These are phyloP conservation scores for Cryptococcus sp. DNA, from an alignment of 1,284 basidiomycete genomes.

Conservation along the genomic window DNA sequence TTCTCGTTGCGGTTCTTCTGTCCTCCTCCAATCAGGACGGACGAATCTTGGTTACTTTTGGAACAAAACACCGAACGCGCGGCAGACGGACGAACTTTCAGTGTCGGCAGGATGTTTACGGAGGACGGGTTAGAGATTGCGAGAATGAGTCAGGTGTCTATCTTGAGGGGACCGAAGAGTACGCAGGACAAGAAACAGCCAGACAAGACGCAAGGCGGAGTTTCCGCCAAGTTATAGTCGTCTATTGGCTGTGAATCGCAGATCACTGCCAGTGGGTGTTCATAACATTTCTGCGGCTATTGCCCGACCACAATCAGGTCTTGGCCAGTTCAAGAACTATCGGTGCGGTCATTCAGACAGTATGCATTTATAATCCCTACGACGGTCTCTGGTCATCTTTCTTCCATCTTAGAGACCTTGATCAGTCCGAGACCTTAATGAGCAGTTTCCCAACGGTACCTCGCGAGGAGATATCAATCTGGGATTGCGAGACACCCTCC, in stretches of 20 bases:
- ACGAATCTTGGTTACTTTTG: neutral
- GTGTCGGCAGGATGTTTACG: conserved; percentile 3
- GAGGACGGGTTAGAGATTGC: conserved; percentile 3
- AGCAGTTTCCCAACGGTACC: conserved; percentile 78
- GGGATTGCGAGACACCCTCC: conserved; percentile 72
- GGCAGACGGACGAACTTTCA: conserved; percentile 5
- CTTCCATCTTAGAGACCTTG: no score
- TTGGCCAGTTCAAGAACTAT: no score
- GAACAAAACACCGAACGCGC: conserved; percentile 7
- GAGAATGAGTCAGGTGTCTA: conserved; percentile 6
- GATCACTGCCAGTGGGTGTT: no score
- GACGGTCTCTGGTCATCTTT: no score
- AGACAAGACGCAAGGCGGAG: no score
- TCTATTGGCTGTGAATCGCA: no score
- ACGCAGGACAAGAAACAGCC: no score
- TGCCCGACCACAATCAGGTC: no score
- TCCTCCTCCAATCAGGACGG: neutral
- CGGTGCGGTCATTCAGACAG: no score
- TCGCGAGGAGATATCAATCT: conserved; percentile 72
- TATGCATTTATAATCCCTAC: no score
- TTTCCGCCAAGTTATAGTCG: no score
- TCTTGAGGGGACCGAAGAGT: neutral
- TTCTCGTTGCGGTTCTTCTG: conserved; percentile 8
- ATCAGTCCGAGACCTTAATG: conserved; percentile 55
- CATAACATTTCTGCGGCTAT: no score